Evolutionary conservation across 768 basidiomycete genomes (phyloP).

Genomic region (Lyophyllum atratum): DNA sequence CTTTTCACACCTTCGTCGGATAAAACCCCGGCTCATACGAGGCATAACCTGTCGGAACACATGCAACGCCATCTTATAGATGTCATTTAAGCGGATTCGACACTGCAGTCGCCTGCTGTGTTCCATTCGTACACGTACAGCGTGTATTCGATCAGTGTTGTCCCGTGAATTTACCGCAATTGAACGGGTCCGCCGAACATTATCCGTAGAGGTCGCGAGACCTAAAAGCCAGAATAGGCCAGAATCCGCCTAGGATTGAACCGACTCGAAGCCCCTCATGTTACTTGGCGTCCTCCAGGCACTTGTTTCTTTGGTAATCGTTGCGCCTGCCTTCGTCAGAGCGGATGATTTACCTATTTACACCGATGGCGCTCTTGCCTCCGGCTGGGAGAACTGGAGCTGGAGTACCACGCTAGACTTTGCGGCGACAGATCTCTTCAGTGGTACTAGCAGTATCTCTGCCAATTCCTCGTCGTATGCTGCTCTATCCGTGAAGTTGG

Average conservation of each 20-base stretch:
- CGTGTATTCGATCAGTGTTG: neutral
- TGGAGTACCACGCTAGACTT: constrained; percentile 47
- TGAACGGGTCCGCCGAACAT: constrained; percentile 10
- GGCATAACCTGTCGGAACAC: constrained; percentile 1
- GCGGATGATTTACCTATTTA: constrained; percentile 43
- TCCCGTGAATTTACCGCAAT: constrained; percentile 15
- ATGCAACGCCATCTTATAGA: neutral
- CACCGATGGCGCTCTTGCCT: constrained; percentile 39
- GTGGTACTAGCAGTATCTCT: constrained; percentile 44
- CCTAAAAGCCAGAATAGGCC: constrained; percentile 4
- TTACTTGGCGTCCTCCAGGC: constrained; percentile 10
- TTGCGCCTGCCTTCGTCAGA: constrained; percentile 21
- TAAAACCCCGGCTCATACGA: neutral
- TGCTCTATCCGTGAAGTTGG: constrained; percentile 49
- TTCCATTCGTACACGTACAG: neutral
- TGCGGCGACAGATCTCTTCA: constrained; percentile 43
- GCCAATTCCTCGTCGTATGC: constrained; percentile 43
- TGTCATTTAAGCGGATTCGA: neutral
- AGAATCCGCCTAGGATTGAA: neutral
- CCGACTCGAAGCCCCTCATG: neutral
- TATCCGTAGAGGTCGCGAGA: constrained; percentile 8
- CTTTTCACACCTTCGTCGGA: neutral
- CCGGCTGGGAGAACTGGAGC: constrained; percentile 55
- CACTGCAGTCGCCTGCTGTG: neutral
- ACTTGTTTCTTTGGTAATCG: constrained; percentile 17